Percentiles rank a stretch among this genome's conserved stretches.
Conservation (phyloP, 257 asterid species). For the Phtheirospermum japonicum region DNA sequence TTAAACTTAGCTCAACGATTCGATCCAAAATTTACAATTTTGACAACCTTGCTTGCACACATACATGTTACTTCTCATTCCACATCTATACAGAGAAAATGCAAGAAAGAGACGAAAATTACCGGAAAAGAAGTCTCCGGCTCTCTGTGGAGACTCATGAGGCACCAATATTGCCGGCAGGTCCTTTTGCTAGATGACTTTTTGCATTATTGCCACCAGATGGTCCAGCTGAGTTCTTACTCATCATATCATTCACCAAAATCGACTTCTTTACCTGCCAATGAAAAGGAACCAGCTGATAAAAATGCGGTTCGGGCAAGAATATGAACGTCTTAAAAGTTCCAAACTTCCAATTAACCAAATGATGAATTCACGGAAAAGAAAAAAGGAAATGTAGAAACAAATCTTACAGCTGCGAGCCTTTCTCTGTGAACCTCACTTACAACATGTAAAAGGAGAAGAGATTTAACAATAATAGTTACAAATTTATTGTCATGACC, state of each 20-base stretch:
- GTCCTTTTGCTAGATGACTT: constrained; percentile 62
- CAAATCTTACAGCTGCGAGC: constrained; percentile 63
- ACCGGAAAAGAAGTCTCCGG: constrained; percentile 19
- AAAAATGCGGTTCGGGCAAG: background rate
- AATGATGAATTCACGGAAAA: background rate
- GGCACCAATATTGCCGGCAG: constrained; percentile 52
- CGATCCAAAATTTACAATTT: background rate
- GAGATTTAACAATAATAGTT: constrained; percentile 19
- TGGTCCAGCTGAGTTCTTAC: constrained; percentile 53
- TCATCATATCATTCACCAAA: constrained; percentile 36
- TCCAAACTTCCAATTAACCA: background rate
- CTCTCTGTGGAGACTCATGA: constrained; percentile 35
- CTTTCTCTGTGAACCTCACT: constrained; percentile 62
- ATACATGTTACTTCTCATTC: no score
- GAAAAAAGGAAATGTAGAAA: constrained; percentile 7
- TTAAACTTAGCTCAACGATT: no score
- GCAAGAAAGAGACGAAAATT: background rate
- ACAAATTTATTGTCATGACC: constrained; percentile 31
- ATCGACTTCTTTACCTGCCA: constrained; percentile 72
- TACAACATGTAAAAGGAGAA: constrained; percentile 19
- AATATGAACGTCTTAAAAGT: background rate
- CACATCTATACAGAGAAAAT: background rate
- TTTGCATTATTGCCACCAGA: constrained; percentile 56
- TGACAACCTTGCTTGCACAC: background rate
- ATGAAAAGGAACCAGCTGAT: background rate